These are phyloP conservation scores for Lyophyllum atratum DNA, from an alignment of 768 basidiomycete genomes.

Conservation along the genomic window DNA sequence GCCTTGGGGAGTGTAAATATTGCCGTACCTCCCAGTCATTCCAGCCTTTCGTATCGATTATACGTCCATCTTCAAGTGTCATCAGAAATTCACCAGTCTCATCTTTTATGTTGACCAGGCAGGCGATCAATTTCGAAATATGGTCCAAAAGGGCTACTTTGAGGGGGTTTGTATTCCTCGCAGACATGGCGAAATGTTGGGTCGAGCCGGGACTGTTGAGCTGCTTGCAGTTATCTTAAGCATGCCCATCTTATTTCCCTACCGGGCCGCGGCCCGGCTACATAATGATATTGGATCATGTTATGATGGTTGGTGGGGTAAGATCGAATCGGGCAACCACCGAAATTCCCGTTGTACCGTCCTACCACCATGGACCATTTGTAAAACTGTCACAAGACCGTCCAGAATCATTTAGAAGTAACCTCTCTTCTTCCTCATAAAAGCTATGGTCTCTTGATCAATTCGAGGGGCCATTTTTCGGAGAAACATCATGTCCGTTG, in stretches of 20 bases:
- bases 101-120: slow-evolving; percentile 54
- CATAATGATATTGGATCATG: slow-evolving; percentile 2
- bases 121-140: slow-evolving; percentile 39
- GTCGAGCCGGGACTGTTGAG: background rate
- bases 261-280: slow-evolving; percentile 18
- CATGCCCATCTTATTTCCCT: background rate
- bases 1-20: background rate
- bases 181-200: slow-evolving; percentile 25
- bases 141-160: slow-evolving; percentile 28
- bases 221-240: background rate
- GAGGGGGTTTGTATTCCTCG: slow-evolving; percentile 30
- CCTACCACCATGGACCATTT: background rate
- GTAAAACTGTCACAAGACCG: slow-evolving; percentile 17
- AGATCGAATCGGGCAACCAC: background rate
- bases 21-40: slow-evolving; percentile 51
- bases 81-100: slow-evolving; percentile 52
- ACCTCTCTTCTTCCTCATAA: slow-evolving; percentile 10
- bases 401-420: background rate
- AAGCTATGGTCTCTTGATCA: slow-evolving; percentile 9
- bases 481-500: slow-evolving; percentile 10
- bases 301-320: background rate
- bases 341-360: background rate
- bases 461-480: background rate
- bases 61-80: slow-evolving; percentile 47
- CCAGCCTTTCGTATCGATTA: slow-evolving; percentile 62